A percentile compares a stretch with the other conserved stretches of the same genome.
Conservation (phyloP, 2,329 filamentous ascomycete species). For the Mycogone perniciosa region DNA sequence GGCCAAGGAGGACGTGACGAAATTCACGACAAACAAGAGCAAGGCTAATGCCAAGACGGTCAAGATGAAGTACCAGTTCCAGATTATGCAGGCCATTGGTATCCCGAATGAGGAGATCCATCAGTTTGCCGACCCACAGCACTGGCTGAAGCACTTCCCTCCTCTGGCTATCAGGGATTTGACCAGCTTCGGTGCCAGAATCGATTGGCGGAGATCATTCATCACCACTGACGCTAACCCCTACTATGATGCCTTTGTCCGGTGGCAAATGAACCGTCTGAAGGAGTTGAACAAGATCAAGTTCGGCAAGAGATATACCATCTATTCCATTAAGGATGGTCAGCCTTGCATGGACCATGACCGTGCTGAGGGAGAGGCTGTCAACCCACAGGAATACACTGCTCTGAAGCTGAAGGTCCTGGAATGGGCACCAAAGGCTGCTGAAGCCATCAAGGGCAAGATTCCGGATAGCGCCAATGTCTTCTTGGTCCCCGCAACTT, state of each 20-base stretch:
- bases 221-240: constrained; percentile 95
- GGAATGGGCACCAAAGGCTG: constrained; percentile 77
- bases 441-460: constrained; percentile 66
- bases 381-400: constrained; percentile 82
- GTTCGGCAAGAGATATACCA: constrained; percentile 87
- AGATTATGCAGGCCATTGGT: constrained; percentile 89
- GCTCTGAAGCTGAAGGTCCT: constrained; percentile 86
- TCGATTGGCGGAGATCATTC: constrained; percentile 90
- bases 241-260: constrained; percentile 90
- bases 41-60: constrained; percentile 86
- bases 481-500: constrained; percentile 85
- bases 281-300: constrained; percentile 88
- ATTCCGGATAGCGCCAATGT: constrained; percentile 72
- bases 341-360: constrained; percentile 45
- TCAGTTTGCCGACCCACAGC: constrained; percentile 80
- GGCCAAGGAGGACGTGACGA: constrained; percentile 75
- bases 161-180: constrained; percentile 60
- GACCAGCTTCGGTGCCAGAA: constrained; percentile 73
- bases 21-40: constrained; percentile 88
- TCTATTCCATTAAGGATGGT: constrained; percentile 56
- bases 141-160: constrained; percentile 90
- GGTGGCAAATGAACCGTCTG: constrained; percentile 95
- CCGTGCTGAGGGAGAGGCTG: constrained; percentile 40
- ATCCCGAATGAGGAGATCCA: constrained; percentile 86
- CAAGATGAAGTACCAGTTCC: constrained; percentile 92